A percentile compares a stretch with the other conserved stretches of the same genome.
Evolutionary conservation across 2,329 filamentous ascomycete species (phyloP).

Genomic region (Magnaporthiopsis rhizophila): DNA sequence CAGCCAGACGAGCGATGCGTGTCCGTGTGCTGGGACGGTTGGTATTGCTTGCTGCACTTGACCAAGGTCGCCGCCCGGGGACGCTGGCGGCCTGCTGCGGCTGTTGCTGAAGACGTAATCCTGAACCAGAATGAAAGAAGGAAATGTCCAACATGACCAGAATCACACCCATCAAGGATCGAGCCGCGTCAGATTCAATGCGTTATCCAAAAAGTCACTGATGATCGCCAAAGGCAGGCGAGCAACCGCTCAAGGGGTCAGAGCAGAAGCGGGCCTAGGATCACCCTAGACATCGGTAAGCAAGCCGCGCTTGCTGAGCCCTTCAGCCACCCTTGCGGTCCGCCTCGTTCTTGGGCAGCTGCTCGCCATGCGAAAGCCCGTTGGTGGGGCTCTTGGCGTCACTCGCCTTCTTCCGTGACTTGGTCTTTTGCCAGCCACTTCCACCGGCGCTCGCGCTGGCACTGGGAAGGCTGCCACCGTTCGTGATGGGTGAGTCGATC

Average conservation of each 20-base stretch:
- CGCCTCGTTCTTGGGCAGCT: slow-evolving; percentile 47
- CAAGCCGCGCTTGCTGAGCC: background rate
- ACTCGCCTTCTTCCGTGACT: slow-evolving; percentile 42
- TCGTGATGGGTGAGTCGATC: background rate
- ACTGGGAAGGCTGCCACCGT: background rate
- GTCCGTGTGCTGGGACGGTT: background rate
- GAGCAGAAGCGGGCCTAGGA: background rate
- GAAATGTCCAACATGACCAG: slow-evolving; percentile 3
- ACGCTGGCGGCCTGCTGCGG: background rate
- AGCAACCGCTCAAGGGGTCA: background rate
- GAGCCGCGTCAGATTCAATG: slow-evolving; percentile 1
- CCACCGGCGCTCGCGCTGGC: background rate
- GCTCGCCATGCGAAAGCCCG: slow-evolving; percentile 38
- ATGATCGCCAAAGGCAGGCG: background rate
- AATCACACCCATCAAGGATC: background rate
- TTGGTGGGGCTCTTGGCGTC: slow-evolving; percentile 39
- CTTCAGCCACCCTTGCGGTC: slow-evolving; percentile 56
- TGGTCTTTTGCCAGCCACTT: slow-evolving; percentile 52
- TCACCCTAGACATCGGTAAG: background rate
- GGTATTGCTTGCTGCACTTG: background rate
- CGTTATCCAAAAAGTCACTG: slow-evolving; percentile 4
- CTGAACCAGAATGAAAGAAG: background rate
- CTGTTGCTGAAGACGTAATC: slow-evolving; percentile 1
- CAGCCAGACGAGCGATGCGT: background rate
- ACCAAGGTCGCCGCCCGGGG: background rate